Conservation (phyloP, 2,329 filamentous ascomycete species). For the Ceratocystis ficicola region DNA sequence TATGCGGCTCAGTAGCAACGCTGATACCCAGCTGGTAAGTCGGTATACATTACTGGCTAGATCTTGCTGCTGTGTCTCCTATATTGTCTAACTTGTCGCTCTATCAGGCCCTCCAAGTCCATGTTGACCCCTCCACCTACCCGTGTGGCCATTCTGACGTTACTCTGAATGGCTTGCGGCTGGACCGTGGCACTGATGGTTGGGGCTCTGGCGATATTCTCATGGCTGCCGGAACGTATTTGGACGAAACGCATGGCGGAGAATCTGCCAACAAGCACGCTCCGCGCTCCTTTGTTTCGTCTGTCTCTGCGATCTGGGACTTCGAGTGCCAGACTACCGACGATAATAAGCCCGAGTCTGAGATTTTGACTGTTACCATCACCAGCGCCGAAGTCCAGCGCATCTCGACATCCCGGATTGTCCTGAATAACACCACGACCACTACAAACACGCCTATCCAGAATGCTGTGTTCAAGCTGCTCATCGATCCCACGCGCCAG, state of each 20-base stretch:
- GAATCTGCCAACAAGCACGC: not conserved
- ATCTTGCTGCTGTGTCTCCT: not conserved
- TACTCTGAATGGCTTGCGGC: conserved; percentile 11
- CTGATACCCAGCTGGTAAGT: conserved; percentile 18
- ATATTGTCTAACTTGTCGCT: not conserved
- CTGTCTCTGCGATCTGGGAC: conserved; percentile 18
- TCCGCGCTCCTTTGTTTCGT: not conserved
- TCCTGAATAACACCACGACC: conserved; percentile 13
- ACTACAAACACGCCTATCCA: conserved; percentile 13
- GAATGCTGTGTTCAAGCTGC: conserved; percentile 21
- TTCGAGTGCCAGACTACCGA: conserved; percentile 17
- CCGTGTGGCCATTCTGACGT: conserved; percentile 20
- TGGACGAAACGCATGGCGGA: not conserved
- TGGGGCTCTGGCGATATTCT: conserved; percentile 18
- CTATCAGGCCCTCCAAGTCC: conserved; percentile 16
- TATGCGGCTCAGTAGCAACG: conserved; percentile 19
- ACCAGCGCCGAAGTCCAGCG: conserved; percentile 14
- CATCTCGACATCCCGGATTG: conserved; percentile 13
- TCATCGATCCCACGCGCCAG: conserved; percentile 19
- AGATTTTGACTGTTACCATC: conserved; percentile 20
- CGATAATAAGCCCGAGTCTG: conserved; percentile 12
- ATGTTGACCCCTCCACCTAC: conserved; percentile 13
- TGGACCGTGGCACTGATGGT: conserved; percentile 14
- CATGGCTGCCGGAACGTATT: not conserved
- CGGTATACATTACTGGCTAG: conserved; percentile 10